These are phyloP conservation scores for Solanum sitiens DNA, from an alignment of 257 asterid genomes.

Conservation along the genomic window DNA sequence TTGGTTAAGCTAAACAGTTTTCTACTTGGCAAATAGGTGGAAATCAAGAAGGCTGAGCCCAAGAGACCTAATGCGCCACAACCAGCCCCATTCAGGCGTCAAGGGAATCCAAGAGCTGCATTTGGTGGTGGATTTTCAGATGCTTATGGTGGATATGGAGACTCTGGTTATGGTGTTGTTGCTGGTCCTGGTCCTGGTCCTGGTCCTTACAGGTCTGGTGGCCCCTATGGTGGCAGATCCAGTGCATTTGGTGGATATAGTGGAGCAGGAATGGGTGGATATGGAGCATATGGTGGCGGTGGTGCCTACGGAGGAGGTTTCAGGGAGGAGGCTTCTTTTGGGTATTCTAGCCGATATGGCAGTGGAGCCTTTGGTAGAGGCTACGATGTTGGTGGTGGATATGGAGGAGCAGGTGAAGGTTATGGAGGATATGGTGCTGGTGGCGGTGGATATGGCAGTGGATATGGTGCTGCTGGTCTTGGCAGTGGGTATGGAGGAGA, in stretches of 20 bases:
- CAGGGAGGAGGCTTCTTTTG: constrained; percentile 3
- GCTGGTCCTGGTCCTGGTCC: not conserved
- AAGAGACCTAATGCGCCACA: constrained; percentile 33
- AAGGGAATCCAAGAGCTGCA: not conserved
- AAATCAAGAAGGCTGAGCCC: constrained; percentile 63
- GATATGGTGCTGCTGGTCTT: constrained; percentile 17
- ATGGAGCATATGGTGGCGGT: constrained; percentile 32
- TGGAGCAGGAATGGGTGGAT: constrained; percentile 9
- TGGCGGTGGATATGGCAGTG: constrained; percentile 5
- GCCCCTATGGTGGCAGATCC: constrained; percentile 17
- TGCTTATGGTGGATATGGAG: constrained; percentile 27
- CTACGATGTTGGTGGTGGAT: not conserved
- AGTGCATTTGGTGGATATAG: not conserved
- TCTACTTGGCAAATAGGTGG: constrained; percentile 28
- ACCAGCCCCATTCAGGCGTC: constrained; percentile 16
- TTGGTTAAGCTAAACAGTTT: not conserved
- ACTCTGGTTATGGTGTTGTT: constrained; percentile 11
- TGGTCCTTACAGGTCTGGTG: constrained; percentile 11
- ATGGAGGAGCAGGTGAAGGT: constrained; percentile 4
- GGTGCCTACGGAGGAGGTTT: constrained; percentile 23
- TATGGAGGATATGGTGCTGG: constrained; percentile 3
- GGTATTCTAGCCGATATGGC: constrained; percentile 11
- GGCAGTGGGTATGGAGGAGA: constrained; percentile 10
- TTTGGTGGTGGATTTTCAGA: constrained; percentile 12
- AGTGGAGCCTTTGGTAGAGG: not conserved